These are phyloP conservation scores for Colletotrichum cereale DNA, from an alignment of 2,329 filamentous ascomycete species.

Conservation along the genomic window DNA sequence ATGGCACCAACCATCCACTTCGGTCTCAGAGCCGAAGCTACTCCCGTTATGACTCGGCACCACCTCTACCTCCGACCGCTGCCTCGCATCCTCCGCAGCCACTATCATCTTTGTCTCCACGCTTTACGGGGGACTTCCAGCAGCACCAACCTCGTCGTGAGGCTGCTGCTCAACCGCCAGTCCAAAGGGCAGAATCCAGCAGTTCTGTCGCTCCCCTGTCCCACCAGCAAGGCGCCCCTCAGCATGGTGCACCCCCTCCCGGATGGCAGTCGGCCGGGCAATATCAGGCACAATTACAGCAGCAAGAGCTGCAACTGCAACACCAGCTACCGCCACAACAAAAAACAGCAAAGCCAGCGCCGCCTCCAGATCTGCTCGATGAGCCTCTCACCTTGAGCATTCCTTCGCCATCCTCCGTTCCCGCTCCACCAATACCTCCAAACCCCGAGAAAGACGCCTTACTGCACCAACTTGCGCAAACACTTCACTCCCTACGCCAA, in stretches of 20 bases:
- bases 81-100: not conserved
- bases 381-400: conserved; percentile 66
- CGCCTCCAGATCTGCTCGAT: conserved; percentile 67
- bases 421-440: conserved; percentile 88
- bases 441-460: conserved; percentile 96
- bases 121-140: conserved; percentile 29
- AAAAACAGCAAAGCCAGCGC: conserved; percentile 50
- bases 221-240: conserved; percentile 36
- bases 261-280: conserved; percentile 40
- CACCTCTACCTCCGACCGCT: conserved; percentile 55
- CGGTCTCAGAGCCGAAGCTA: conserved; percentile 38
- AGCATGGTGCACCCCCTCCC: conserved; percentile 25
- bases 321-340: conserved; percentile 49
- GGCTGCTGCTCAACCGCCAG: conserved; percentile 34
- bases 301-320: conserved; percentile 43
- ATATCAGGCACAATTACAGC: conserved; percentile 42
- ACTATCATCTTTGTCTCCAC: conserved; percentile 20
- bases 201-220: conserved; percentile 43
- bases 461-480: conserved; percentile 79
- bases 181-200: conserved; percentile 38
- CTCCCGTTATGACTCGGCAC: conserved; percentile 62
- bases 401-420: conserved; percentile 62
- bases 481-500: conserved; percentile 77
- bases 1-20: conserved; percentile 40
- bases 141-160: conserved; percentile 29